These are phyloP conservation scores for Diaporthe humulicola DNA, from an alignment of 2,329 filamentous ascomycete species.

Conservation along the genomic window DNA sequence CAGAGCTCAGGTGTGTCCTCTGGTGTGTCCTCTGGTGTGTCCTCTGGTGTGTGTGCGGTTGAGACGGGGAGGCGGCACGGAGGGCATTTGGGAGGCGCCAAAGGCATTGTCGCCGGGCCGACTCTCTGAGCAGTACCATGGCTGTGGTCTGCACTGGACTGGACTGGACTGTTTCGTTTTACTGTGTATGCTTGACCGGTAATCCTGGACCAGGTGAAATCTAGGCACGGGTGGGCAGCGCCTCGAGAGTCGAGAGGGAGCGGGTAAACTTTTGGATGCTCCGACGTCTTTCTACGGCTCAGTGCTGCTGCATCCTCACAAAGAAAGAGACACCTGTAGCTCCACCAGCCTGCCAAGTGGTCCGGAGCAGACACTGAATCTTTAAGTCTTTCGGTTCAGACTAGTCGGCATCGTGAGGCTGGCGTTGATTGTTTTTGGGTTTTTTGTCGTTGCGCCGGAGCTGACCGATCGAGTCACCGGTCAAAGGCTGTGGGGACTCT, in stretches of 20 bases:
- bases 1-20: slow-evolving; percentile 11
- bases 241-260: neutral
- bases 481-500: slow-evolving; percentile 1
- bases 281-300: neutral
- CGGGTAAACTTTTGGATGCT: neutral
- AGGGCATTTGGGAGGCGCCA: neutral
- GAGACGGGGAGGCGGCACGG: neutral
- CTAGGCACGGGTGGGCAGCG: neutral
- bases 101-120: neutral
- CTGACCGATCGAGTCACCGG: slow-evolving; percentile 28
- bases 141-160: neutral
- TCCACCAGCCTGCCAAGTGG: neutral
- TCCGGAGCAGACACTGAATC: neutral
- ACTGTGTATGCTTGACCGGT: neutral
- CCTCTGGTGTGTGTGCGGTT: neutral
- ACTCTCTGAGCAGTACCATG: slow-evolving; percentile 28
- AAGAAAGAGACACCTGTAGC: neutral
- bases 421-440: neutral
- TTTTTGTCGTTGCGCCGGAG: slow-evolving; percentile 11
- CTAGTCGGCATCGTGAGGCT: neutral
- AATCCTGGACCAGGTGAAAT: neutral
- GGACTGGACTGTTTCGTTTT: too few relatives aligned
- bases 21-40: neutral
- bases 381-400: neutral
- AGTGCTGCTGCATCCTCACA: neutral